Base-by-base conservation (phyloP, 2,329 filamentous ascomycete genomes). In the Xylariaceae sp. region DNA sequence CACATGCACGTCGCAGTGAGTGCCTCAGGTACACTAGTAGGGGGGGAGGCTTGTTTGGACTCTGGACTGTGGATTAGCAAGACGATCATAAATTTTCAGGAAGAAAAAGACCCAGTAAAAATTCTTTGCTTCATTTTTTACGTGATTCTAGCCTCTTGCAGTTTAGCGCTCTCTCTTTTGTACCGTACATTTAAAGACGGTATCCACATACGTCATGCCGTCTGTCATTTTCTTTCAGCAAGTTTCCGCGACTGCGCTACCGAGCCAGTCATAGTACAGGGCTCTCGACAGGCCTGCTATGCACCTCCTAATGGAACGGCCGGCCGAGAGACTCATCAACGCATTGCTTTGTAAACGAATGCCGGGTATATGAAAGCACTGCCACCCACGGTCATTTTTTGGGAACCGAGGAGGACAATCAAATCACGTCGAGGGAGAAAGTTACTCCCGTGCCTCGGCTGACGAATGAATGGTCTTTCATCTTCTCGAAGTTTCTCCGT, bases 401-500 rank as follows among this genome's bases (percentile, higher is more conserved):
- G 56, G 34, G 23, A 3, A 44, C 30, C 45, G 53, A 54, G 50
- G 45, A 58, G 48, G 30, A 51, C 30, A 13, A 35, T 8, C 11
- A 30, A 30, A 51, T 15, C 48, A 50, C 18, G 18, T 23, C 49
- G 23, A 51, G 49, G 2, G 49, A 6, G n/a, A 51, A 51, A 15
- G 23, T 30, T 8, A 13, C 10, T 9, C 49, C 30, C 18, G 34
- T 51, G 49, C 23, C 35, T 39, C 55, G 55, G 47, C 55, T 61
- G 59, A 61, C 59, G 37, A 53, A 53, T 55, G 37, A 53, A 52
- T 52, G 15, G 23, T 6, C 57, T 61, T 55, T 55, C 59, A 55
- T 58, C 51, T 56, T 61, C 55, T 57, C n/a, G 42, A 23, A 23
- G 34, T 11, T 42, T 55, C 48, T 37, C 58, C 55, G 42, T 11